Base-by-base conservation (phyloP, 805 yeast genomes). In the Starmerella floricola region DNA sequence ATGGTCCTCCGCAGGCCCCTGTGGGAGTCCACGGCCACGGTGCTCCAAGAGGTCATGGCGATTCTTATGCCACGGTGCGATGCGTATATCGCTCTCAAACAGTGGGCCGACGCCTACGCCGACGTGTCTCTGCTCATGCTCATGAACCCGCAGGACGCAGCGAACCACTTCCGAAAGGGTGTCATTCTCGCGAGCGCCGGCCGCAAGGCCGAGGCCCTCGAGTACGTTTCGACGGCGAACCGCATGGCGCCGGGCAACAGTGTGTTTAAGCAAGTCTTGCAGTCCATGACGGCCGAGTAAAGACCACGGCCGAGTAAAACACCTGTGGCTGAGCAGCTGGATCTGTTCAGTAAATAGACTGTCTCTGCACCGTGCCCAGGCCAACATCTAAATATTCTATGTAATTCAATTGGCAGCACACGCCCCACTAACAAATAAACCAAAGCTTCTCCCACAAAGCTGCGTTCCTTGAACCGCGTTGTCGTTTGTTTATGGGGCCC, bases 1-100 rank as follows among this genome's bases (percentile, higher is more conserved):
- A 55, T 62, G 58, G 67, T 65, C 15, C 50, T 59, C 31, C 54
- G 60, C 31, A 58, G 70, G 34, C 61, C 67, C 8, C 52, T 57
- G 16, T 66, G 67, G 64, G 71, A 66, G 48, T 50, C 64, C 16
- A 52, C 61, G 8, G 52, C 47, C 34, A 46, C 48, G 27, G 51
- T 57, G 27, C 47, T 63, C 21, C 63, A 60, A 26, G 69, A 66
- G 45, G 51, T 61, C 26, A 40, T 57, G 27, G 41, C 41, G 31
- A 40, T 59, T 37, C 47, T 64, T 38, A 58, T 54, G 27, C 58
- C 59, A 28, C 55, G 70, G 19, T 61, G 68, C 34, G 67, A 64
- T 35, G 64, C 66, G 15, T 56, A 65, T 47, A 54, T 63, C 50
- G 56, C 56, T 4, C 48, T 52, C 40, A 47, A 53, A 33, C 36